Evolutionary conservation across 2,329 filamentous ascomycete species (phyloP), one percentile per base, ranked within the genome.

Genomic region (Aspergillus cejpii): DNA sequence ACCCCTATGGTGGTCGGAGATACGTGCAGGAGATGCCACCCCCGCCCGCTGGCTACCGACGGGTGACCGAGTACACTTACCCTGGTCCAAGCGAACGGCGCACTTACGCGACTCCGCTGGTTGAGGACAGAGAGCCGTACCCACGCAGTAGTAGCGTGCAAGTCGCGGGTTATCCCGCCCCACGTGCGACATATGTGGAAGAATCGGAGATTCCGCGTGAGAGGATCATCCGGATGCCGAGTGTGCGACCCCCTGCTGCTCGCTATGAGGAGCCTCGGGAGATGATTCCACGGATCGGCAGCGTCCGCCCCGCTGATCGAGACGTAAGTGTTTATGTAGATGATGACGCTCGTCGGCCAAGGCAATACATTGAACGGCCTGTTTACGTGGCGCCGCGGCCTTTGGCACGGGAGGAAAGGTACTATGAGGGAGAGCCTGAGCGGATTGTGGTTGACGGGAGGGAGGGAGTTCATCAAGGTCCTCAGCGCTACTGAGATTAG

Each of bases 131-230:
- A 31, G 63, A 64, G 29, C 53, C 64, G 21, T 58, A 61, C 36
- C 55, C 62, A 23, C 66, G 67, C 43, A 61, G 62, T 42, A 60
- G 59, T 45, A 71, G 68, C 49, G 68, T 70, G 10, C 65, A 68
- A 49, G 56, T 72, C 12, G 54, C 66, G 36, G 69, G 72, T 37
- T 72, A 71, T 44, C 48, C 64, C 21, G 50, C 60, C 24, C 62
- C 63, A 12, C 67, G 57, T 29, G 50, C 60, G 19, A 56, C 65
- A 6, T 72, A 71, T 41, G 65, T 83, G 34, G 88, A 89, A 55
- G 86, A 91, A 58, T 77, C 83, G 66, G 50, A 77, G 73, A 28
- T 77, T 73, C 67, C 75, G 2, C 69, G 74, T 27, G 78, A 81
- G 45, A 79, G 80, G 50, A 58, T 76, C 33, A 57, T 75, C 33